phyloP scores from a whole-genome alignment of 2,329 filamentous ascomycete species.

The Chrysosphaeria jannelii region DNA sequence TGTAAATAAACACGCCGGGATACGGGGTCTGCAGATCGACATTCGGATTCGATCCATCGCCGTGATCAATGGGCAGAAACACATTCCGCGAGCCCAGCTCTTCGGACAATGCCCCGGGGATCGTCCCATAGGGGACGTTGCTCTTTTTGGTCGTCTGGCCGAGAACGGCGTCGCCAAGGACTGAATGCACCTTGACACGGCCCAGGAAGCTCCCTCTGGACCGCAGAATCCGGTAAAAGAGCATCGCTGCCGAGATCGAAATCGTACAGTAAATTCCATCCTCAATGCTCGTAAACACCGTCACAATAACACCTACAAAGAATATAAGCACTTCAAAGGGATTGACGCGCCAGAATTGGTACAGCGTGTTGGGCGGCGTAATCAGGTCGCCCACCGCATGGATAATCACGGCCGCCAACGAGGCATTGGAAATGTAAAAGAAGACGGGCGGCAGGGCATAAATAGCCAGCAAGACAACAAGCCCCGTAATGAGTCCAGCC shows the following conservation, averaged over 20 bases:
- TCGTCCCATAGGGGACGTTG: constrained; percentile 21
- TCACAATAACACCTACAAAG: constrained; percentile 74
- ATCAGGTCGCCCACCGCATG: constrained; percentile 64
- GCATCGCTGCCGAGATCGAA: constrained; percentile 39
- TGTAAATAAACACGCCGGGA: constrained; percentile 84
- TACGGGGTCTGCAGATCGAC: constrained; percentile 55
- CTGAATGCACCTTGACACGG: constrained; percentile 53
- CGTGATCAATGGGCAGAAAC: constrained; percentile 62
- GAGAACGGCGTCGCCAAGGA: constrained; percentile 44
- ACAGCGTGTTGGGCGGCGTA: constrained; percentile 68
- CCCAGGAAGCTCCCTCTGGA: constrained; percentile 65
- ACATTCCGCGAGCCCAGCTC: constrained; percentile 35
- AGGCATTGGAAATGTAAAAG: constrained; percentile 48
- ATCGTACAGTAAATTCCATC: constrained; percentile 80
- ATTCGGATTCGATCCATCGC: constrained; percentile 72
- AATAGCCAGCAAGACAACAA: constrained; percentile 46
- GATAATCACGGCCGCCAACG: constrained; percentile 49
- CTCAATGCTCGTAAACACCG: constrained; percentile 67
- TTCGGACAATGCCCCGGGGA: constrained; percentile 11
- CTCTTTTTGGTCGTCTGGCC: constrained; percentile 23
- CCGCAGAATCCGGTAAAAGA: constrained; percentile 61
- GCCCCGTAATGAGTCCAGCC: constrained; percentile 47
- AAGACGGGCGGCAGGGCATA: constrained; percentile 53
- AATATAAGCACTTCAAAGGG: constrained; percentile 79
- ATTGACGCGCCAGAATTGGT: constrained; percentile 84